phyloP scores from a whole-genome alignment of 2,329 filamentous ascomycete genomes.

The Trichoderma sp. region DNA sequence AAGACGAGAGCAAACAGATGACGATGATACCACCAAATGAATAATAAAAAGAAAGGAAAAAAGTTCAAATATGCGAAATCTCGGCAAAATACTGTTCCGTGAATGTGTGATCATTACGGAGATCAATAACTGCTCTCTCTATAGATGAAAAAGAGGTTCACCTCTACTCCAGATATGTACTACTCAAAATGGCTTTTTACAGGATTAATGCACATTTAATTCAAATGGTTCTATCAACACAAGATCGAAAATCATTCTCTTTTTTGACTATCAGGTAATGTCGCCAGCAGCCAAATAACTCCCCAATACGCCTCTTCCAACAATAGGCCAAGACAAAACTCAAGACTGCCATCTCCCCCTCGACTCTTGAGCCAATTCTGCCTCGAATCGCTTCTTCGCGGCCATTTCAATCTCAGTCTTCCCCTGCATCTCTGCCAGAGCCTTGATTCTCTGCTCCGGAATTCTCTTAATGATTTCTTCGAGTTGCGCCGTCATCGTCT shows the following conservation, averaged over 20 bases:
- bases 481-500: not conserved
- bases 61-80: not conserved
- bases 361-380: not conserved
- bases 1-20: slow-evolving; percentile 28
- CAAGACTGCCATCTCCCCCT: not conserved
- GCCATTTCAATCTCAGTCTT: not conserved
- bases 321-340: not conserved
- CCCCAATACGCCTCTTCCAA: not conserved
- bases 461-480: not conserved
- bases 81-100: not conserved
- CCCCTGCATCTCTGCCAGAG: not conserved
- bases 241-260: no score
- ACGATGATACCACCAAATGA: slow-evolving; percentile 20
- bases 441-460: not conserved
- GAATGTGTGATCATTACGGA: not conserved
- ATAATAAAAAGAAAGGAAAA: not conserved
- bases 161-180: not conserved
- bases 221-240: no score
- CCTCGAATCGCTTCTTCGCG: not conserved
- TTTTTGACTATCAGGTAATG: not conserved
- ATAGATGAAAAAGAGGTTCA: not conserved
- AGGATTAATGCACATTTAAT: not conserved
- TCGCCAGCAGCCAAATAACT: not conserved
- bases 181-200: not conserved
- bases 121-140: not conserved